Evolutionary conservation across 208 protist species (phyloP).

Genomic region (Crithidia bombi): DNA sequence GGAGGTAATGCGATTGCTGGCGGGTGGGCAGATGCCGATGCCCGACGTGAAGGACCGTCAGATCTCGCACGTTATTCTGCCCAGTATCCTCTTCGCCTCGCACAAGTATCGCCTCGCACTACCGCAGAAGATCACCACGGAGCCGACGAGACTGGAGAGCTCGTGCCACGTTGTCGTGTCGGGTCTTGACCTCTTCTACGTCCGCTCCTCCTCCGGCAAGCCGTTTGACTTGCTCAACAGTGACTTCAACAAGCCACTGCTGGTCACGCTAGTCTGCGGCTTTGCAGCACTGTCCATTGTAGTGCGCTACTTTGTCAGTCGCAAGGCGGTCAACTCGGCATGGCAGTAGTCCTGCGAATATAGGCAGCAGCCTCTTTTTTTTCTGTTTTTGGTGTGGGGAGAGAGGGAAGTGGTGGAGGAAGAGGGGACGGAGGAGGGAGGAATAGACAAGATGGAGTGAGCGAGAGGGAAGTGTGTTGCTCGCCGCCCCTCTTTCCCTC

Average conservation of each 20-base stretch:
- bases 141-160: constrained; percentile 85
- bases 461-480: too few relatives aligned
- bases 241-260: constrained; percentile 90
- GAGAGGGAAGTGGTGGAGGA: too few relatives aligned
- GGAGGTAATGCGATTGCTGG: constrained; percentile 67
- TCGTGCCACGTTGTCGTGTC: constrained; percentile 84
- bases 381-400: constrained; percentile 6
- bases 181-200: constrained; percentile 92
- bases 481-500: too few relatives aligned
- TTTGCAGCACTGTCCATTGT: constrained; percentile 71
- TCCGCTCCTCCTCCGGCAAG: constrained; percentile 85
- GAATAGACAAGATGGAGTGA: not conserved
- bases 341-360: constrained; percentile 61
- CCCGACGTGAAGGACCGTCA: constrained; percentile 45
- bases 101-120: constrained; percentile 76
- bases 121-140: constrained; percentile 60
- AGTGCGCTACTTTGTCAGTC: constrained; percentile 71
- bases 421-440: not conserved
- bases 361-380: not conserved
- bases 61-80: constrained; percentile 74
- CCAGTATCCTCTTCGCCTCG: constrained; percentile 55
- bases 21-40: constrained; percentile 69
- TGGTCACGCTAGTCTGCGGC: constrained; percentile 67
- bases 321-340: constrained; percentile 63
- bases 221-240: constrained; percentile 92